These are phyloP conservation scores for Yarrowia yakushimensis DNA, from an alignment of 805 yeast species.

Conservation along the genomic window DNA sequence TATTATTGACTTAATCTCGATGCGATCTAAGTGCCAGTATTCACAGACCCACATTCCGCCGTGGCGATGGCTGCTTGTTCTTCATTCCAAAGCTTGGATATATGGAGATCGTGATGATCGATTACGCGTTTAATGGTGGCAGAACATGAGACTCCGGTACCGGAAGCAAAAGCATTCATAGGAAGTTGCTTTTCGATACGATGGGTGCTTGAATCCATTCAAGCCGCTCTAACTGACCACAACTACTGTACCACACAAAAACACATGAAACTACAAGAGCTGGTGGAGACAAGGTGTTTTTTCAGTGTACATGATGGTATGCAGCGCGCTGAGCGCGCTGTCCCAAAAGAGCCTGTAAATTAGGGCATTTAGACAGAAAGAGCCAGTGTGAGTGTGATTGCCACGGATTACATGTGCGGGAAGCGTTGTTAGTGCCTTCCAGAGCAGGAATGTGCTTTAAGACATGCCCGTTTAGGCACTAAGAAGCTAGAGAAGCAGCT, in stretches of 20 bases:
- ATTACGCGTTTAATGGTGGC: not conserved
- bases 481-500: not conserved
- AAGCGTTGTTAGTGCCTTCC: not conserved
- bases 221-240: not conserved
- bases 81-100: not conserved
- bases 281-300: not conserved
- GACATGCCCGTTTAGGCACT: too few species aligned
- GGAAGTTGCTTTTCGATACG: not conserved
- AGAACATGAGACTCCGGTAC: not conserved
- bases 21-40: not conserved
- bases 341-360: not conserved
- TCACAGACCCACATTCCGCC: not conserved
- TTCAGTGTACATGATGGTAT: not conserved
- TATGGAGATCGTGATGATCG: constrained; percentile 1
- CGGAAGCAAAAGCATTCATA: not conserved
- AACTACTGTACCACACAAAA: not conserved
- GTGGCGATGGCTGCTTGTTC: not conserved
- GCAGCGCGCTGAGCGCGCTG: not conserved
- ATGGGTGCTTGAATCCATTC: not conserved
- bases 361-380: not conserved
- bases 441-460: not conserved
- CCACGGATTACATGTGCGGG: not conserved
- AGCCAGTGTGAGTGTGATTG: not conserved
- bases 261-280: not conserved
- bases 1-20: not conserved